phyloP scores from a whole-genome alignment of 345 rosid species.

The Bruguiera parviflora region DNA sequence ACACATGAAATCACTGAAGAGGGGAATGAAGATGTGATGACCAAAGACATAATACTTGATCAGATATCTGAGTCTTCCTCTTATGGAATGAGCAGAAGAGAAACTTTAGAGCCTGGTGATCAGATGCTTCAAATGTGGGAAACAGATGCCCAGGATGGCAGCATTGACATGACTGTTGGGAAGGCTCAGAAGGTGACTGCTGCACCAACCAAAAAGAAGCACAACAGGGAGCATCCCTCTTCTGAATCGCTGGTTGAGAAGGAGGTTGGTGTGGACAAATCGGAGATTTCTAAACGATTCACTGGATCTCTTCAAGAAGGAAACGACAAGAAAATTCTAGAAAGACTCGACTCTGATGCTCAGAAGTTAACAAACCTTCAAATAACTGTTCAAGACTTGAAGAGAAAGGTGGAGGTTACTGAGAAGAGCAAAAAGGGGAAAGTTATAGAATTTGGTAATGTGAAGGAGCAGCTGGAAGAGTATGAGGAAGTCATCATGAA shows the following conservation, averaged over 20 bases:
- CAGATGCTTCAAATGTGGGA: conserved; percentile 58
- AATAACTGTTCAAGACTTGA: conserved; percentile 71
- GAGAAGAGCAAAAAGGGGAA: conserved; percentile 61
- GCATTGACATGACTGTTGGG: conserved; percentile 45
- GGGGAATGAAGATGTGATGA: conserved; percentile 56
- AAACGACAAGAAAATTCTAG: conserved; percentile 64
- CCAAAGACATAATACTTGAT: conserved; percentile 94
- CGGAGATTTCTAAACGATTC: conserved; percentile 60
- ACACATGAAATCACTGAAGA: conserved; percentile 31
- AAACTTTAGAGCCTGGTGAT: conserved; percentile 47
- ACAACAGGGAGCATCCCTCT: conserved; percentile 41
- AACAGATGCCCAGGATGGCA: conserved; percentile 40
- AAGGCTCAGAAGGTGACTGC: conserved; percentile 31
- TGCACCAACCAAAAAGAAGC: conserved; percentile 29
- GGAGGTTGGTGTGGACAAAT: conserved; percentile 66
- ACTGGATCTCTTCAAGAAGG: conserved; percentile 54
- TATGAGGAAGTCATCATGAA: conserved; percentile 61
- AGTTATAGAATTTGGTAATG: conserved; percentile 57
- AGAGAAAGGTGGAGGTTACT: conserved; percentile 60
- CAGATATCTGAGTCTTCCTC: conserved; percentile 84
- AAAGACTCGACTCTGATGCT: conserved; percentile 85
- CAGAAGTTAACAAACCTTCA: conserved; percentile 83
- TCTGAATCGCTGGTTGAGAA: conserved; percentile 57
- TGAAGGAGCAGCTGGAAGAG: conserved; percentile 78
- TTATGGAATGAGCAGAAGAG: conserved; percentile 68